Conservation (phyloP, 2,329 filamentous ascomycete genomes). For the Paradendryphiella salina region DNA sequence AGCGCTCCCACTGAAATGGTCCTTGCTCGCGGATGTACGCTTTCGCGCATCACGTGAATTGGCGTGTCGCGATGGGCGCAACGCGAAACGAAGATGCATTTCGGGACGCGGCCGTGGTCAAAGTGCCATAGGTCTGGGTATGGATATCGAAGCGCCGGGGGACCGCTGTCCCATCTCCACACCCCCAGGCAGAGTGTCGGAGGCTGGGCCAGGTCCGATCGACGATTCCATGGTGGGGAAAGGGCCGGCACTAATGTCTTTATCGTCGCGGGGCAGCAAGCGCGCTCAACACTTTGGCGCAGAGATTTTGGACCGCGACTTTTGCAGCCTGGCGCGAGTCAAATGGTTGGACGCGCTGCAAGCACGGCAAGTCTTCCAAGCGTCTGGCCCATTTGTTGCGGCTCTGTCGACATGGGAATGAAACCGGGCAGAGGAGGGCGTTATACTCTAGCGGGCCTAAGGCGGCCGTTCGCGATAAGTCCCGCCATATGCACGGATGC, state of each 20-base stretch:
- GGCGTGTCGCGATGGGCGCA: slow-evolving; percentile 5
- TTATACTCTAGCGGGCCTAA: slow-evolving; percentile 18
- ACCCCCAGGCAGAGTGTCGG: slow-evolving; percentile 15
- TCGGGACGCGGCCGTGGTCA: not conserved
- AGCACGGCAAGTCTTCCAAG: not conserved
- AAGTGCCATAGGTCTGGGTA: too few relatives aligned
- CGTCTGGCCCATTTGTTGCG: slow-evolving; percentile 15
- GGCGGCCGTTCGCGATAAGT: slow-evolving; percentile 28
- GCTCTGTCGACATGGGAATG: slow-evolving; percentile 16
- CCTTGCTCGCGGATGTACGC: too few relatives aligned
- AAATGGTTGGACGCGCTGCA: slow-evolving; percentile 1
- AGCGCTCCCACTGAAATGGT: too few relatives aligned
- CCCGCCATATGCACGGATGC: slow-evolving; percentile 27
- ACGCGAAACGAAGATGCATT: not conserved
- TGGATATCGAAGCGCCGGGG: not conserved
- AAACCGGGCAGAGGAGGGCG: slow-evolving; percentile 18
- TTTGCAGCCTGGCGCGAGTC: not conserved
- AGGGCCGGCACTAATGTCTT: slow-evolving; percentile 9
- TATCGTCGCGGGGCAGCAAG: slow-evolving; percentile 27
- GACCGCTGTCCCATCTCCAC: slow-evolving; percentile 11
- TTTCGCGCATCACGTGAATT: slow-evolving; percentile 5
- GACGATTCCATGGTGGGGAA: slow-evolving; percentile 19
- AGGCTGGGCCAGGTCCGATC: slow-evolving; percentile 15
- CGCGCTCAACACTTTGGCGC: slow-evolving; percentile 33
- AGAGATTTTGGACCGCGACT: slow-evolving; percentile 7